A percentile compares a stretch with the other conserved stretches of the same genome.
phyloP scores from a whole-genome alignment of 441 rosid genomes.

The Erodium moschatum region DNA sequence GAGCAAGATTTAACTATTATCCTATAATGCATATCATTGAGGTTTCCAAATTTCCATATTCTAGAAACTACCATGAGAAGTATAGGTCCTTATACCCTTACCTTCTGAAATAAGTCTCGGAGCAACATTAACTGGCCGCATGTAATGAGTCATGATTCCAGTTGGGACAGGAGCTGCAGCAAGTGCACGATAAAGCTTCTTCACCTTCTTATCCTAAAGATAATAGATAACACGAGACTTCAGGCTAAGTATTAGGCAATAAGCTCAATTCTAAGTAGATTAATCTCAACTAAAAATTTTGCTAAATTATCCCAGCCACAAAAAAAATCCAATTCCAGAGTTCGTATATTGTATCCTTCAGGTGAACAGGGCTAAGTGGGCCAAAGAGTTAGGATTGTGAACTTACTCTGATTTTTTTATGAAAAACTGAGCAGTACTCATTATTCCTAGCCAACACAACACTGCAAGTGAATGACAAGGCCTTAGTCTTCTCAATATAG shows the following conservation, averaged over 20 bases:
- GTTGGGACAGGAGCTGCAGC: constrained; percentile 57
- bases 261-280: background rate
- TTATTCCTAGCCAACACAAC: constrained; percentile 72
- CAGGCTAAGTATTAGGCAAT: background rate
- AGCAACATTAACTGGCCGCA: constrained; percentile 72
- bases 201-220: constrained; percentile 58
- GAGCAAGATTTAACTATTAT: background rate
- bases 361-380: background rate
- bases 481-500: constrained; percentile 10
- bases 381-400: constrained; percentile 1
- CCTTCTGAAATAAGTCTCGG: constrained; percentile 80
- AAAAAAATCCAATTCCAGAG: no score
- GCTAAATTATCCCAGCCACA: no score
- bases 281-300: no score
- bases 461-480: constrained; percentile 36
- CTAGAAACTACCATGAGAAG: background rate
- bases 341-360: background rate
- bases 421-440: constrained; percentile 71
- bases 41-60: background rate
- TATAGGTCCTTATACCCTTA: constrained; percentile 16
- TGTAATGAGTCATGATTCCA: constrained; percentile 71
- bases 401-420: constrained; percentile 61
- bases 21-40: background rate
- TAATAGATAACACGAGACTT: background rate
- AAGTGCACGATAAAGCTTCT: constrained; percentile 79